Base-by-base conservation (phyloP, 164 flowering plant species). In the Piper longum region DNA sequence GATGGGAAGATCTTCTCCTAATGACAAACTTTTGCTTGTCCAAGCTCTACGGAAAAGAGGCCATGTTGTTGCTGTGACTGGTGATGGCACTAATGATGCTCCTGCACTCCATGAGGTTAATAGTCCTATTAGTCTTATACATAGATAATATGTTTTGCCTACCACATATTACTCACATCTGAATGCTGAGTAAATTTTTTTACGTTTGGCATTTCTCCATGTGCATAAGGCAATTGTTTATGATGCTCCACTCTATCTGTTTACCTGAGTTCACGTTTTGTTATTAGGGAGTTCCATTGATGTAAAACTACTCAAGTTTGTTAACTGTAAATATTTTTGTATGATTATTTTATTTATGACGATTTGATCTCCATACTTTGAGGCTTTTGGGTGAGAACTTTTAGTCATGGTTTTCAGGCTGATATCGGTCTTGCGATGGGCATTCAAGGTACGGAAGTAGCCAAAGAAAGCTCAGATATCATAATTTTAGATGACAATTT, bases 371-470 rank as follows among this genome's bases (percentile, higher is more conserved):
- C 14, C 14, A 48, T 48, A 9, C 7, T 12, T 48, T 48, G 52
- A 14, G 12, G 52, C 52, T 48, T 26, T 26, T 26, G 2, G 36
- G 6, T 9, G 14, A 48, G 9, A 42, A 42, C 60, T 40, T 54
- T 62, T 26, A 12, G 60, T 68, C 16, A 68, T 68, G 36, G 36
- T 61, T 54, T 66, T 65, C 64, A 92, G 98, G 96, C 98, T 8
- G 98, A 92, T 71, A 86, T 92, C 71, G 98, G 98, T 67, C 96
- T 92, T 73, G 82, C 98, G 0, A 92, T 92, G 98, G 98, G 98
- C 48, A 89, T 92, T 63, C 75, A 70, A 70, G 98, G 97, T 64
- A 93, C 98, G 54, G 99, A 93, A 79, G 99, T 93, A 72, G 99
- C 99, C 5, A 93, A 93, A 74, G 99, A 90, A 74, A 93, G 91